phyloP scores from a whole-genome alignment of 75 land plant genomes.

The Pseudotsuga menziesii region DNA sequence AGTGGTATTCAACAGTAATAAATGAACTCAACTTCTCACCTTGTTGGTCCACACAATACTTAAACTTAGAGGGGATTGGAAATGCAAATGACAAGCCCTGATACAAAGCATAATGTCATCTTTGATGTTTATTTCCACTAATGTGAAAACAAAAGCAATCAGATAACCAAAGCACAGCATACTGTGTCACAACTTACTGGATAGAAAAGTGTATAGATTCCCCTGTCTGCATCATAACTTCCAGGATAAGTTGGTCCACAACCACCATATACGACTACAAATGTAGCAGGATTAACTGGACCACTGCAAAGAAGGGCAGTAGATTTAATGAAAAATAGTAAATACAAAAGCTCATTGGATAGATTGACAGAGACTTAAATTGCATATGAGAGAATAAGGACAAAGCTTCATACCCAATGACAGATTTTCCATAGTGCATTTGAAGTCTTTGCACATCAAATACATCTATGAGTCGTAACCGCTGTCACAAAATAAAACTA shows the following conservation, averaged over 20 bases:
- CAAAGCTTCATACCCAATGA: conserved; percentile 68
- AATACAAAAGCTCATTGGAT: neutral
- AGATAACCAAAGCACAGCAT: neutral
- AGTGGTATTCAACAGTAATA: conserved; percentile 4
- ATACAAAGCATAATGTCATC: conserved; percentile 18
- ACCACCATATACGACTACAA: conserved; percentile 81
- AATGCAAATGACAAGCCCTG: conserved; percentile 94
- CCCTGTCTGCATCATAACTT: conserved; percentile 74
- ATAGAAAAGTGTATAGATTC: conserved; percentile 77
- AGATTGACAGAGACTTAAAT: neutral
- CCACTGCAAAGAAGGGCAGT: conserved; percentile 38
- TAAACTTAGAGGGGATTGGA: conserved; percentile 78
- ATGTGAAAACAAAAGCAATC: conserved; percentile 26
- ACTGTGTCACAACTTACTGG: conserved; percentile 56
- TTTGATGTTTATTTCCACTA: conserved; percentile 11
- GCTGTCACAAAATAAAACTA: conserved; percentile 25
- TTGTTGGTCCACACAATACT: conserved; percentile 60
- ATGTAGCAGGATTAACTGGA: conserved; percentile 77
- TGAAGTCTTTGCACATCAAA: conserved; percentile 84
- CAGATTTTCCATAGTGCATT: conserved; percentile 93
- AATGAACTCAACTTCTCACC: conserved; percentile 35
- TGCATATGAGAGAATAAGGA: neutral
- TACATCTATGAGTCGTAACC: conserved; percentile 86
- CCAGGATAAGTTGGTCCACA: conserved; percentile 97
- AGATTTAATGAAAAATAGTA: neutral